Evolutionary conservation across 1,284 basidiomycete species (phyloP).

Genomic region (Entoloma clypeatum): DNA sequence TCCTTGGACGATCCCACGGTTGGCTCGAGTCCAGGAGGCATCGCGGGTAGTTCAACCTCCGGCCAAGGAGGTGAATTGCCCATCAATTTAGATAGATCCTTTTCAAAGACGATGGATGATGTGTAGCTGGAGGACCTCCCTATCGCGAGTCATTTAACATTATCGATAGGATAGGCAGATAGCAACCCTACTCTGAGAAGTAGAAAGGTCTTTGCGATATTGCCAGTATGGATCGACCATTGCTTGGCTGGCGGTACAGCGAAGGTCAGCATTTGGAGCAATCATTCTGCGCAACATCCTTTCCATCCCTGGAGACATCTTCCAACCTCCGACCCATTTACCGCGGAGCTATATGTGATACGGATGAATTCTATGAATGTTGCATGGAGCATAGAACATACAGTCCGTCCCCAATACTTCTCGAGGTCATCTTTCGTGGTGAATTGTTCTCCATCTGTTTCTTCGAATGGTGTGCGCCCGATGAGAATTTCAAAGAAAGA

Average conservation of each 20-base stretch:
- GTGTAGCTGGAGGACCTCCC: slow-evolving; percentile 50
- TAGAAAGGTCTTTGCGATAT: slow-evolving; percentile 24
- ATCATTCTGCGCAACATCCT: slow-evolving; percentile 73
- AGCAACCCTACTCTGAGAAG: slow-evolving; percentile 32
- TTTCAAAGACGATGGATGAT: slow-evolving; percentile 48
- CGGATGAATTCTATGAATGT: background rate
- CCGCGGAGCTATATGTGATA: slow-evolving; percentile 52
- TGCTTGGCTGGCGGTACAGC: slow-evolving; percentile 63
- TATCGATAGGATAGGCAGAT: background rate
- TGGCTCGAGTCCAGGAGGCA: slow-evolving; percentile 30
- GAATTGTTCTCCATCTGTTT: slow-evolving; percentile 76
- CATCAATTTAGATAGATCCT: slow-evolving; percentile 43
- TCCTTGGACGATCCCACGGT: slow-evolving; percentile 12
- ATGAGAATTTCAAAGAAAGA: slow-evolving; percentile 90
- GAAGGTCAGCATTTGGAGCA: slow-evolving; percentile 66
- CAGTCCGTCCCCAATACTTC: slow-evolving; percentile 80
- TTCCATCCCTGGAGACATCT: slow-evolving; percentile 65
- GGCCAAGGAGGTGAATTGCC: slow-evolving; percentile 34
- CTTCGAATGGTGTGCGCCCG: slow-evolving; percentile 89
- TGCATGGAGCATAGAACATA: slow-evolving; percentile 27
- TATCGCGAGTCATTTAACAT: slow-evolving; percentile 23
- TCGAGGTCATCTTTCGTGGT: slow-evolving; percentile 79
- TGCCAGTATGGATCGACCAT: slow-evolving; percentile 70
- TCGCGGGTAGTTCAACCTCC: slow-evolving; percentile 21
- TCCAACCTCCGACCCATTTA: slow-evolving; percentile 80